These are phyloP conservation scores for Hirschfeldia incana DNA, from an alignment of 345 rosid genomes.

Conservation along the genomic window DNA sequence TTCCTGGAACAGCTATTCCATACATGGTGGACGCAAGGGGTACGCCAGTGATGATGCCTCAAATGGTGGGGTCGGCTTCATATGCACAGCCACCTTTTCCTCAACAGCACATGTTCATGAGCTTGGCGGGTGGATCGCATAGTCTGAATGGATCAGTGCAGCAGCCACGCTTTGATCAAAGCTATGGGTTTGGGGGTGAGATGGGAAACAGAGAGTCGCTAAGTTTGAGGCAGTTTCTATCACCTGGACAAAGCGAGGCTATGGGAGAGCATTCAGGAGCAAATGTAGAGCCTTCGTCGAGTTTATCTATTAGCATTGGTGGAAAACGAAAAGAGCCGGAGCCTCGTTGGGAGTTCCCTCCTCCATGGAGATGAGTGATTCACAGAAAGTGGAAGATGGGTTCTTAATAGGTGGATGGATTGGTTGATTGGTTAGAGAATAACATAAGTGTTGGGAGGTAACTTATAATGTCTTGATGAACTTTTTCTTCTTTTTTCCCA, in stretches of 20 bases:
- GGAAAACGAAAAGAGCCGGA: constrained; percentile 88
- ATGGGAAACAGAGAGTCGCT: constrained; percentile 58
- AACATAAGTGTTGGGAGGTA: constrained; percentile 24
- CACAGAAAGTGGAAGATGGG: constrained; percentile 1
- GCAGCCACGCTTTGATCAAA: constrained; percentile 67
- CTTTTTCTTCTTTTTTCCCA: not conserved
- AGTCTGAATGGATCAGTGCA: constrained; percentile 56
- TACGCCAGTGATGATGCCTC: constrained; percentile 62
- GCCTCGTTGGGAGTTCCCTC: constrained; percentile 79
- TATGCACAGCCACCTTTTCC: constrained; percentile 51
- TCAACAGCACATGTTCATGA: constrained; percentile 66
- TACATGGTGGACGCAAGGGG: constrained; percentile 73
- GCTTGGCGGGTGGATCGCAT: constrained; percentile 50
- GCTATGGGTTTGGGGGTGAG: constrained; percentile 62
- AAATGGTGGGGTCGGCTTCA: constrained; percentile 54
- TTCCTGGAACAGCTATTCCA: constrained; percentile 63
- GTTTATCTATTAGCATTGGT: constrained; percentile 52
- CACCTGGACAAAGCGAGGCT: constrained; percentile 54
- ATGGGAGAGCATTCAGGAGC: constrained; percentile 59
- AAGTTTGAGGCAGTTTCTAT: constrained; percentile 59
- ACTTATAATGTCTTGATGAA: constrained; percentile 27
- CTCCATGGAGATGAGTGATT: constrained; percentile 64
- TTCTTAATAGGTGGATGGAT: constrained; percentile 22
- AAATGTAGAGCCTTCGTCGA: constrained; percentile 56
- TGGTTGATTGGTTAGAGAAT: constrained; percentile 5